These are phyloP conservation scores for Lagenidium giganteum DNA, from an alignment of 352 stramenopile species.

Conservation along the genomic window DNA sequence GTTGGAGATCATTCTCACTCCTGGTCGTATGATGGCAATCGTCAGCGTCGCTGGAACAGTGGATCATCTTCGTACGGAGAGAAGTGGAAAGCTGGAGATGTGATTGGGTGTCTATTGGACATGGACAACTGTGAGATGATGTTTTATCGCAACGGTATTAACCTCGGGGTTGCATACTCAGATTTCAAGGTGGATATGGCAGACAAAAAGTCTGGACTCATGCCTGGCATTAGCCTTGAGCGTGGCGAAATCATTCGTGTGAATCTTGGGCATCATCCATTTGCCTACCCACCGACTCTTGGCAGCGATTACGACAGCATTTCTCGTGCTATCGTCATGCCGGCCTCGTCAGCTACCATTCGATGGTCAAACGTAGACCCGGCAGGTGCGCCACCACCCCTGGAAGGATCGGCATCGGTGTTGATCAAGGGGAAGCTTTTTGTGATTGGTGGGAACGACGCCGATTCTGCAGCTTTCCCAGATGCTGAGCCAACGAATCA, in stretches of 20 bases:
- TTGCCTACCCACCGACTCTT: conserved; percentile 62
- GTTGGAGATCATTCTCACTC: conserved; percentile 89
- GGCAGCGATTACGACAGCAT: conserved; percentile 64
- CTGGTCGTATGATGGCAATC: conserved; percentile 92
- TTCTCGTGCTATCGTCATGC: conserved; percentile 39
- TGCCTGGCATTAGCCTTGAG: conserved; percentile 85
- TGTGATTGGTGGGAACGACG: conserved; percentile 57
- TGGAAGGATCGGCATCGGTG: conserved; percentile 56
- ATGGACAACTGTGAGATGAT: conserved; percentile 76
- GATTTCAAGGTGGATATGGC: conserved; percentile 43
- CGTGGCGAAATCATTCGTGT: conserved; percentile 83
- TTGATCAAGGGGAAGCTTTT: conserved; percentile 62
- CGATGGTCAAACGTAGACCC: conserved; percentile 14
- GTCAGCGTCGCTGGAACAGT: conserved; percentile 89
- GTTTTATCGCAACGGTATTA: conserved; percentile 87
- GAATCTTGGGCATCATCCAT: conserved; percentile 78
- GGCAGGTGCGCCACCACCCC: conserved; percentile 4
- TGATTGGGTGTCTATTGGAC: conserved; percentile 89
- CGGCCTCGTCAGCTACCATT: conserved; percentile 33
- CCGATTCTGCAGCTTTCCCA: background rate
- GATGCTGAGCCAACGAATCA: conserved; percentile 35
- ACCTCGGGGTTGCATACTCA: conserved; percentile 72
- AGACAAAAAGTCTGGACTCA: conserved; percentile 61
- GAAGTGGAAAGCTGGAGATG: conserved; percentile 88
- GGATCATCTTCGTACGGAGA: conserved; percentile 85